Evolutionary conservation across 23 red algal genomes (phyloP), one percentile per base, ranked within the genome.

Genomic region (Gracilaria gracilis): DNA sequence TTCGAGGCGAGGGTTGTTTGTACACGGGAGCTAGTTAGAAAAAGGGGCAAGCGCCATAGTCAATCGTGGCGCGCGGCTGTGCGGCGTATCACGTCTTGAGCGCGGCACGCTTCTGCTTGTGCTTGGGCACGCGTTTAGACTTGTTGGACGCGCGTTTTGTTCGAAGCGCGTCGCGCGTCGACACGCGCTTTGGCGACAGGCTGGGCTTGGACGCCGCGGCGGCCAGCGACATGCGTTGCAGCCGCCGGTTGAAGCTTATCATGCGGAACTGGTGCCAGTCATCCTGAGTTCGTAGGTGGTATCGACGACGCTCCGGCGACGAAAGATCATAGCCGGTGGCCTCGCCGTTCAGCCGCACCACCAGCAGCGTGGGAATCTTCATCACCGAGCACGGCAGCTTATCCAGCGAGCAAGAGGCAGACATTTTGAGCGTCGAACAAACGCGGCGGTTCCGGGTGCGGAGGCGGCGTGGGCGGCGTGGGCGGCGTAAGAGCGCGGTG

Each of bases 251-350:
- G 72, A 77, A 77, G 46, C 72, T 77, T 28, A 77, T 46, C 72
- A 77, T 77, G 39, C 72, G 72, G 46, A 77, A 77, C 20, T 77
- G 23, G 20, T 77, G 72, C 72, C 72, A 77, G 72, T 77, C 72
- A 37, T 77, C 72, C 39, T 77, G 17, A 21, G 40, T 77, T 25
- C 46, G 38, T 4, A 77, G 72, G 39, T 48, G 40, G 72, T 77
- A 77, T 8, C 72, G 72, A 15, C 72, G 72, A 8, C 72, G 72
- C 9, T 77, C 72, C 31, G 72, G 72, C 40, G 40, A 49, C 23
- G 72, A 46, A 40, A 77, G 72, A 50, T 77, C 72, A 20, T 77
- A 77, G 38, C 72, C 72, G 25, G 72, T 77, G 72, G 72, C 72
- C 42, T 49, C 4, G 21, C 72, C 72, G 46, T 77, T 77, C 8